These are phyloP conservation scores for Trichoderma breve DNA, from an alignment of 2,329 filamentous ascomycete species.

Conservation along the genomic window DNA sequence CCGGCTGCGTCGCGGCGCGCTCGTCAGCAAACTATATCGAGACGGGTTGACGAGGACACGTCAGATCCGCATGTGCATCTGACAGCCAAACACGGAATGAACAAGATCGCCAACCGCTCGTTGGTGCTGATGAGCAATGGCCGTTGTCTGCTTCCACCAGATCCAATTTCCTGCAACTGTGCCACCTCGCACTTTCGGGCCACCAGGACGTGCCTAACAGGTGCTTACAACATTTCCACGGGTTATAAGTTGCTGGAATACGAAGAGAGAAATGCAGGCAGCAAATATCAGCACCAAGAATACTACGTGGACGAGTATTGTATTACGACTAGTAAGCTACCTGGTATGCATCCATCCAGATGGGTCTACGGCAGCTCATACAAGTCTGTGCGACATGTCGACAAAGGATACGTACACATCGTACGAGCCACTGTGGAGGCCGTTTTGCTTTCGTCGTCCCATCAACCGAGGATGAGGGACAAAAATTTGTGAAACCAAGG, in stretches of 20 bases:
- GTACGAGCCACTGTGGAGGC: background rate
- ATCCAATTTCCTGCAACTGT: background rate
- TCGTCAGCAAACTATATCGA: background rate
- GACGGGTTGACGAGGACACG: background rate
- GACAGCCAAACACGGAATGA: background rate
- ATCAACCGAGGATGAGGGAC: background rate
- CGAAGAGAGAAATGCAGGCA: background rate
- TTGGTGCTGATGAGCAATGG: background rate
- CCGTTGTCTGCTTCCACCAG: background rate
- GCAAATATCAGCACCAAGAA: background rate
- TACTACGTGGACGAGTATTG: background rate
- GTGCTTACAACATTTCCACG: background rate
- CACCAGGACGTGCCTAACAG: background rate
- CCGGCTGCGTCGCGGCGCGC: background rate
- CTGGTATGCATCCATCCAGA: background rate
- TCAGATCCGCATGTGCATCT: constrained; percentile 9
- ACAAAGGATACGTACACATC: background rate
- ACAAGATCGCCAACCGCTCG: background rate
- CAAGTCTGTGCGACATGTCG: constrained; percentile 6
- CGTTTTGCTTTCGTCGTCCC: background rate
- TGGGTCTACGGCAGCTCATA: background rate
- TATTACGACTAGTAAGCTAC: background rate
- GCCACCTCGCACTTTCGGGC: background rate
- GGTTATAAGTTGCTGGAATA: background rate
- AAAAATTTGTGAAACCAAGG: background rate